phyloP scores from a whole-genome alignment of 768 basidiomycete genomes.

The Trametes cinnabarina region DNA sequence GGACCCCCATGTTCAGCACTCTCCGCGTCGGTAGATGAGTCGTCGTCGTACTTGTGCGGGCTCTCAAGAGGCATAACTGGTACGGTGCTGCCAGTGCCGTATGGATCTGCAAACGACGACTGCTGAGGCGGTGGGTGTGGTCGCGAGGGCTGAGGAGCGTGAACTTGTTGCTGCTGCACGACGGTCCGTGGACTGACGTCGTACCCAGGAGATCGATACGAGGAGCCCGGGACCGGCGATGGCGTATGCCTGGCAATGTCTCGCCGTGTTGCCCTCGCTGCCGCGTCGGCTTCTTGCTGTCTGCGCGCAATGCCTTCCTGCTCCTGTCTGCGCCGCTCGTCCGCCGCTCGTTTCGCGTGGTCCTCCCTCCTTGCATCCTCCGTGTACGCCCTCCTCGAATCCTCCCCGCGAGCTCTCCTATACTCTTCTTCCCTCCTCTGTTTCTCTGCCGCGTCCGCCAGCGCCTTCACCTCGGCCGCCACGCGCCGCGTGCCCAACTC shows the following conservation, averaged over 20 bases:
- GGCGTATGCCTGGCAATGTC: conserved; percentile 17
- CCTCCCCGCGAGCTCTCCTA: conserved; percentile 18
- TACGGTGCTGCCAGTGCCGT: conserved; percentile 17
- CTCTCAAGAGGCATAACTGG: conserved; percentile 59
- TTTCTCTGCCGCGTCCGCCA: conserved; percentile 19
- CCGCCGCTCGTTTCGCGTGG: conserved; percentile 26
- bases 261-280: conserved; percentile 28
- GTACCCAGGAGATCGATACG: conserved; percentile 1
- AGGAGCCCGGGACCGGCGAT: conserved; percentile 1
- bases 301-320: conserved; percentile 56
- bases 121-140: conserved; percentile 35
- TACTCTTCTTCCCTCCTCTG: conserved; percentile 34
- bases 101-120: conserved; percentile 24
- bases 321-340: conserved; percentile 41
- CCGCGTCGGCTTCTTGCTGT: conserved; percentile 49
- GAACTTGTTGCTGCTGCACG: conserved; percentile 27
- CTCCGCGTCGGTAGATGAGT: conserved; percentile 47
- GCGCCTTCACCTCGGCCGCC: conserved; percentile 20
- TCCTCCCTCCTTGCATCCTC: conserved; percentile 21
- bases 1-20: conserved; percentile 4
- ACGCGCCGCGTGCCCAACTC: conserved; percentile 21
- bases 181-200: conserved; percentile 10
- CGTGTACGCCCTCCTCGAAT: conserved; percentile 20
- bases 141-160: conserved; percentile 28
- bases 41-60: conserved; percentile 52